Percentiles rank a stretch among this genome's conserved stretches.
phyloP scores from a whole-genome alignment of 176 grass and related monocot species.

The Avena atlantica region DNA sequence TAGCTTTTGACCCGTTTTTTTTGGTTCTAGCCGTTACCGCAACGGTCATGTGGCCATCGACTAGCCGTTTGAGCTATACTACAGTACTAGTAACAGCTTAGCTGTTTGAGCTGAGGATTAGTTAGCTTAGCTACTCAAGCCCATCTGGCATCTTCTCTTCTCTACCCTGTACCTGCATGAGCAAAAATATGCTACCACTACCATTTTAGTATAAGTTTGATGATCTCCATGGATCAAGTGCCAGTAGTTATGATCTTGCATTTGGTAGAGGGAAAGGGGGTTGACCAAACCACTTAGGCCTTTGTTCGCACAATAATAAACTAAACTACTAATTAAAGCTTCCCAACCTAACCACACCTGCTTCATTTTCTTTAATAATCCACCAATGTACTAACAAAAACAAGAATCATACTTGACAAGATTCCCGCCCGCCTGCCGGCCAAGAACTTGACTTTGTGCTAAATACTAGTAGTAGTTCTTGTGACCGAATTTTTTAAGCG shows the following conservation, averaged over 20 bases:
- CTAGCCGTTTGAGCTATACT: constrained; percentile 11
- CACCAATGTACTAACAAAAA: not conserved
- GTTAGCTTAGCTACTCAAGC: not conserved
- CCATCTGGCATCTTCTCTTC: no score
- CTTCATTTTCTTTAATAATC: not conserved
- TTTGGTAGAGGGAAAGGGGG: not conserved
- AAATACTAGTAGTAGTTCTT: no score
- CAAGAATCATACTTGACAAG: constrained; percentile 8
- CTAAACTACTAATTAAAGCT: not conserved
- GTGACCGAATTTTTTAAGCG: no score
- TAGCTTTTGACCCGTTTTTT: constrained; percentile 29
- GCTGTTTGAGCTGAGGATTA: not conserved
- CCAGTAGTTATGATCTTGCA: not conserved
- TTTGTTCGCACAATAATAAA: not conserved
- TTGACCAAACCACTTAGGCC: constrained; percentile 23
- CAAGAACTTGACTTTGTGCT: not conserved
- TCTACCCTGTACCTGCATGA: not conserved
- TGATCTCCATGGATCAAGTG: not conserved
- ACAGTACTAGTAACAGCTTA: not conserved
- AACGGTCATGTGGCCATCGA: constrained; percentile 37
- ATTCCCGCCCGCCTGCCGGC: constrained; percentile 1
- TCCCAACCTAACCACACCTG: constrained; percentile 21
- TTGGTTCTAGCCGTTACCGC: constrained; percentile 35
- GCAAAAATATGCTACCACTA: no score
- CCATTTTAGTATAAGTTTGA: not conserved